Evolutionary conservation across 2,329 filamentous ascomycete genomes (phyloP), one percentile per base, ranked within the genome.

Genomic region (Dothistroma septosporum): DNA sequence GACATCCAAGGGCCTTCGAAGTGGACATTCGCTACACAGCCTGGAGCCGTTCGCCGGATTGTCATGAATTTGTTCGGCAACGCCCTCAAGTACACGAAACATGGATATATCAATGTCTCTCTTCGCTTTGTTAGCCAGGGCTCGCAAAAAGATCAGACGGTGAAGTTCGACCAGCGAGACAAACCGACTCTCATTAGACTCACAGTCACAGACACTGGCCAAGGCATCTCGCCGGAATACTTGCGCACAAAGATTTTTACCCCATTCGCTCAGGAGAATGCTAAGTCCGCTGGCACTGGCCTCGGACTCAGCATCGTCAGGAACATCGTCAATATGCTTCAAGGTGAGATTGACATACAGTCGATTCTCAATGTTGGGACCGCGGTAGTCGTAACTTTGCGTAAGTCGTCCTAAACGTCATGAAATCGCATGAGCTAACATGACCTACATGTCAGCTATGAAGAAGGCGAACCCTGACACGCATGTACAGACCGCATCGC

Each of bases 281-380:
- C 77, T 0, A 73, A 88, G 1, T 78, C 82, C 0, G 80, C 83
- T 0, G 87, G 87, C 0, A 83, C 84, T 0, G 87, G 87, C 0
- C 76, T 90, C 0, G 87, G 88, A 0, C 73, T 90, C 32, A 86
- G 83, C 46, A 83, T 90, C 9, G 87, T 90, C 72, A 77, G 67
- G 63, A 72, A 56, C 8, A 83, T 90, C 4, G 81, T 88, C n/a
- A 80, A 81, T 48, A 80, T 83, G 44, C 74, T 89, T 0, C 79
- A 80, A 21, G 87, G 87, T 0, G 79, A 77, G 12, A 85, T 89
- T 50, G 79, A 83, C 16, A 79, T 88, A 52, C 78, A 67, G 37
- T 67, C 64, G 1, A 64, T 67, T 9, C 53, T 65, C 48, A 66
- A 66, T n/a, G 61, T 66, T 12, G 68, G 68, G 11, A 70, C 68